A percentile compares a stretch with the other conserved stretches of the same genome.
Evolutionary conservation across 2,329 filamentous ascomycete genomes (phyloP).

Genomic region (Verticillium dahliae): DNA sequence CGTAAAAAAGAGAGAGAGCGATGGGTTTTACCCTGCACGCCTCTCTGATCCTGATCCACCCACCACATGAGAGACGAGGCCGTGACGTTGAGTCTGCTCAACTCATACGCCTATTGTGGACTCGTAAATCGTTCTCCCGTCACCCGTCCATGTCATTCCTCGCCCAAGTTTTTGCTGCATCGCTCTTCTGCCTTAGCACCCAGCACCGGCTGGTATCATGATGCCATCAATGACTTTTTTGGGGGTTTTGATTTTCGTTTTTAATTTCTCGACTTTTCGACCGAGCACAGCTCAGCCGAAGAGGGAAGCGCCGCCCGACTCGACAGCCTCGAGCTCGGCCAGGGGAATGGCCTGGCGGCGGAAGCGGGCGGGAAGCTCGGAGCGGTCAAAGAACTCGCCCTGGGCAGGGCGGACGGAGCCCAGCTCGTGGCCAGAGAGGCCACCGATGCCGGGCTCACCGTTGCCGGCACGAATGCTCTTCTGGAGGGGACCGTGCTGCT

Average conservation of each 20-base stretch:
- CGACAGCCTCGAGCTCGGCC: conserved; percentile 90
- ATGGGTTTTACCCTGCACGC: background rate
- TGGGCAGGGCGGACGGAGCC: conserved; percentile 64
- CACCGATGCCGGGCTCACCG: conserved; percentile 43
- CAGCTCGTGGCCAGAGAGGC: conserved; percentile 59
- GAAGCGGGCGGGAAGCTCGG: conserved; percentile 81
- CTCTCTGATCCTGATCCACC: background rate
- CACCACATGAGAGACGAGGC: background rate
- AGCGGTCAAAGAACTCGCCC: conserved; percentile 82
- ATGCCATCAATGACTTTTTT: background rate
- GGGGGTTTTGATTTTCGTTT: conserved; percentile 7
- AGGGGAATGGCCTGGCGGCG: conserved; percentile 64
- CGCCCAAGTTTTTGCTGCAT: background rate
- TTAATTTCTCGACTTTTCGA: conserved; percentile 2
- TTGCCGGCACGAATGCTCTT: conserved; percentile 39
- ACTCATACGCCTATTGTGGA: background rate
- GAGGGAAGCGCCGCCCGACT: conserved; percentile 76
- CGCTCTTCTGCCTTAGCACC: background rate
- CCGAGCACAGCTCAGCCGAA: conserved; percentile 30
- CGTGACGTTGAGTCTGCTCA: background rate
- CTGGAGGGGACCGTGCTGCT: conserved; percentile 70
- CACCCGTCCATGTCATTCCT: background rate
- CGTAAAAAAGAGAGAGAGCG: background rate
- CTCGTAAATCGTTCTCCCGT: background rate
- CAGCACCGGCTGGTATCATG: background rate